Evolutionary conservation across 73 alveolate genomes (phyloP), one percentile per base, ranked within the genome.

Genomic region (Halteria grandinella): DNA sequence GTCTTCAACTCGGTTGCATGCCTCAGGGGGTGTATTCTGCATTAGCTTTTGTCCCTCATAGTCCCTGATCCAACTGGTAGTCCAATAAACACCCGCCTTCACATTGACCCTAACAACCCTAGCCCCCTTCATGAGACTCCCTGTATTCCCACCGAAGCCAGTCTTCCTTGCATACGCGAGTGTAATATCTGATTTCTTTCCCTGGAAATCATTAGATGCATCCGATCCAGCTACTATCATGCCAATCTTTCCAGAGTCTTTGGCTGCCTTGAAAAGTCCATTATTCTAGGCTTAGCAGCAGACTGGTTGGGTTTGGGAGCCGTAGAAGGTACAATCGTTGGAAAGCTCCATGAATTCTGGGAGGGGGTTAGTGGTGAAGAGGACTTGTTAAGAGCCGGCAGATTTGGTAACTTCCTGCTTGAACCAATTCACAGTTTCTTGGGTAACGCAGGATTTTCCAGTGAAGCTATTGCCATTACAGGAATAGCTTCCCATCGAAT

Each of bases 211-310:
- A 44, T 66, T 66, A 29, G 1, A 4, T 25, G 51, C 33, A 47
- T 66, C 80, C 8, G 41, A 52, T 25, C 80, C 80, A 21, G 45
- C 40, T 23, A 45, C 2, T 6, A 66, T 47, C 63, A 41, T 7
- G 1, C 69, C 69, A 25, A 66, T 29, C 47, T 53, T 66, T 4
- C 23, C 12, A 11, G 69, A 44, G 34, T 27, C 41, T 7, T 6
- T 7, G 1, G 55, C 51, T 6, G 66, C 80, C 5, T 41, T 3
- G 32, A 66, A 66, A 25, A 45, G 4, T 2, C 80, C 80, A 45
- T 54, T 66, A 33, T 66, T 66, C 2, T 7, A 31, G 6, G 80
- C 63, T 66, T 66, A 23, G 34, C 80, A 66, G 53, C 80, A 66
- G 1, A 66, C 66, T 7, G 15, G 34, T 32, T 44, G 23, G 20